These are phyloP conservation scores for Penicillium occitanis DNA, from an alignment of 2,329 filamentous ascomycete genomes.

Conservation along the genomic window DNA sequence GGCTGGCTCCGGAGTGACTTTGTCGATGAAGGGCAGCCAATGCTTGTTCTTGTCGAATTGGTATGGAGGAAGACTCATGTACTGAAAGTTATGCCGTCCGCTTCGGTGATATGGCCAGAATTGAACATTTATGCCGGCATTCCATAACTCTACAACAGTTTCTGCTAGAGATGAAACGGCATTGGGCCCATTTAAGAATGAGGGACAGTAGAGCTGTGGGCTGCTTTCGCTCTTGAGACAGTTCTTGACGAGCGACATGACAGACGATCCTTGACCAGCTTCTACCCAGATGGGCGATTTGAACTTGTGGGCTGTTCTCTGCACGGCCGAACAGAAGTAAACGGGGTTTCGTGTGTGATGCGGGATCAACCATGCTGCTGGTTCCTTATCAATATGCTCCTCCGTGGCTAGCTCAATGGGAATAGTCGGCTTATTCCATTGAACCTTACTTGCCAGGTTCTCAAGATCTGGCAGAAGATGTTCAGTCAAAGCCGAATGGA, in stretches of 20 bases:
- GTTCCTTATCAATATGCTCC: slow-evolving; percentile 7
- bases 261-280: slow-evolving; percentile 42
- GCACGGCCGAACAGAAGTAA: slow-evolving; percentile 46
- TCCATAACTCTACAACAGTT: slow-evolving; percentile 30
- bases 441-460: slow-evolving; percentile 19
- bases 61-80: slow-evolving; percentile 34
- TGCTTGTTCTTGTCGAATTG: slow-evolving; percentile 37
- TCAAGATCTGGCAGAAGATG: slow-evolving; percentile 31
- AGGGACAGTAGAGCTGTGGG: slow-evolving; percentile 11
- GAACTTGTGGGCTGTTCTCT: slow-evolving; percentile 36
- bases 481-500: slow-evolving; percentile 49
- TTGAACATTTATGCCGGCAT: slow-evolving; percentile 25
- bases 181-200: slow-evolving; percentile 11
- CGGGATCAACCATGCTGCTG: slow-evolving; percentile 7
- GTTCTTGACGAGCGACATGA: slow-evolving; percentile 24
- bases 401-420: slow-evolving; percentile 25
- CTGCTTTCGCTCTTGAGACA: slow-evolving; percentile 5
- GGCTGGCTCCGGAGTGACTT: slow-evolving; percentile 2
- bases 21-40: slow-evolving; percentile 30
- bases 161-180: slow-evolving; percentile 19
- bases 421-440: slow-evolving; percentile 11
- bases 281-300: slow-evolving; percentile 41
- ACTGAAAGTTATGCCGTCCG: slow-evolving; percentile 25
- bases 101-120: slow-evolving; percentile 34
- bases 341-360: slow-evolving; percentile 48